These are phyloP conservation scores for Cryptococcus sp. DNA, from an alignment of 1,284 basidiomycete species.

Conservation along the genomic window DNA sequence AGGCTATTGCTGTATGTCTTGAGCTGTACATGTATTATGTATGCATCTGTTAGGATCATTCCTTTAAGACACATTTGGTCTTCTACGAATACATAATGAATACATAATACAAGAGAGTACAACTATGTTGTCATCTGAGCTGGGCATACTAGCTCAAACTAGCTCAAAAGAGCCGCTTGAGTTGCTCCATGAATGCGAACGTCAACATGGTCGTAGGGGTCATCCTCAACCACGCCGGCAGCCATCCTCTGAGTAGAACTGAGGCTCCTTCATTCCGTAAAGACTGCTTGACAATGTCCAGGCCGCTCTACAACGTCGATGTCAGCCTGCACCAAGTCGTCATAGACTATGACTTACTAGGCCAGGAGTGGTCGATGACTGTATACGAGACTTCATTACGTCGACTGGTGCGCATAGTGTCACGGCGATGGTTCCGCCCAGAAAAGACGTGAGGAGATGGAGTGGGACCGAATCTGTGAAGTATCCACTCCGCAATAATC, in stretches of 20 bases:
- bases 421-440: constrained; percentile 31
- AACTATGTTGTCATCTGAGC: no score
- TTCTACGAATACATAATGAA: no score
- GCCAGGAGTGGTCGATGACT: constrained; percentile 8
- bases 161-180: constrained; percentile 9
- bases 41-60: no score
- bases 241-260: constrained; percentile 28
- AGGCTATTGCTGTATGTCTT: no score
- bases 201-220: constrained; percentile 27
- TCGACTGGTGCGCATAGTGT: constrained; percentile 32
- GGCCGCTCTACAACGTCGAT: constrained; percentile 7
- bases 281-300: constrained; percentile 16
- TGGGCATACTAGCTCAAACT: background rate
- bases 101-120: no score
- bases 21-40: no score
- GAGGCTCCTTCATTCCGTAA: constrained; percentile 18
- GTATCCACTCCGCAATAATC: constrained; percentile 11
- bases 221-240: constrained; percentile 30
- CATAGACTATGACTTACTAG: constrained; percentile 10
- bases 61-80: no score
- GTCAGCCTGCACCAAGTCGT: background rate
- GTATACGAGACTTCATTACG: constrained; percentile 32
- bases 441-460: constrained; percentile 26
- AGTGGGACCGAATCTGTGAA: constrained; percentile 21
- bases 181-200: constrained; percentile 30